These are phyloP conservation scores for Camellia granthamiana DNA, from an alignment of 148 eudicot species.

Conservation along the genomic window DNA sequence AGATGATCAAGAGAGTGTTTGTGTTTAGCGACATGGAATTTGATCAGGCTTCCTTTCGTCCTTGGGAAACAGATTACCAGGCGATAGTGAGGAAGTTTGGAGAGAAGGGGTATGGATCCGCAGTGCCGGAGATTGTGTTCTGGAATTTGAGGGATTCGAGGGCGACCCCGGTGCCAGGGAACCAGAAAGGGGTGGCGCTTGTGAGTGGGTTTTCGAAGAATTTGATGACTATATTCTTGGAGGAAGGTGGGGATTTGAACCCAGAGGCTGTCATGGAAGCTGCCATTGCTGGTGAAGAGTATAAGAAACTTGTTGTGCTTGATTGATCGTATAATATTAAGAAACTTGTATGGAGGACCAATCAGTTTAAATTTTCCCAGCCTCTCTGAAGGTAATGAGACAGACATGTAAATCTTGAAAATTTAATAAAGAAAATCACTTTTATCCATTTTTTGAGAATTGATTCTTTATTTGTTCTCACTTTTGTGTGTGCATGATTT, in stretches of 20 bases:
- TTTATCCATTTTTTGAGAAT: too few relatives aligned
- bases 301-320: neutral
- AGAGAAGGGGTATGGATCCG: neutral
- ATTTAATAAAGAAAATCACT: too few relatives aligned
- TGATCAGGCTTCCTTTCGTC: neutral
- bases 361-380: too few relatives aligned
- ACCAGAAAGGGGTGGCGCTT: slow-evolving; percentile 7
- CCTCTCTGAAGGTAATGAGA: too few relatives aligned
- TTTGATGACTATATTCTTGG: neutral
- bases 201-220: neutral
- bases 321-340: neutral
- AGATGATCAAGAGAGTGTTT: neutral
- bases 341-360: neutral
- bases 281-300: neutral
- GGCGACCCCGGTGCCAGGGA: neutral
- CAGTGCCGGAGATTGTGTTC: neutral
- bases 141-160: neutral
- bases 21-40: neutral
- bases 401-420: too few relatives aligned
- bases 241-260: neutral
- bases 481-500: too few relatives aligned
- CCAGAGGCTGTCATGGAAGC: neutral
- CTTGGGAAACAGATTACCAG: slow-evolving; percentile 7
- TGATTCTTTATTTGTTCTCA: too few relatives aligned
- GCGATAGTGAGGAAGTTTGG: neutral